These are phyloP conservation scores for Botrytis paeoniae DNA, from an alignment of 2,329 filamentous ascomycete genomes.

Conservation along the genomic window DNA sequence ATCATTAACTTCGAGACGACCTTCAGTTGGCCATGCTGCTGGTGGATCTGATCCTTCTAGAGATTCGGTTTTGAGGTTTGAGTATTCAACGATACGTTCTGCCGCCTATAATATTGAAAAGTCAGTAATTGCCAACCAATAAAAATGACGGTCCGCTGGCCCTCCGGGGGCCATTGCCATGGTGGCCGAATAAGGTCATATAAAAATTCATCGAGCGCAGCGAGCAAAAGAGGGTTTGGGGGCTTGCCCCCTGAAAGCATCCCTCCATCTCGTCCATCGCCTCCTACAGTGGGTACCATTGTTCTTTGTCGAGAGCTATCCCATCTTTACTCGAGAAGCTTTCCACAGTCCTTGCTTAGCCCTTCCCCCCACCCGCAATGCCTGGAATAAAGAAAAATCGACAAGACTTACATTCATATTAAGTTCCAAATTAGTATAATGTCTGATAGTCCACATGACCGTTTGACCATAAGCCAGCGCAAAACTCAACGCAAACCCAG, in stretches of 20 bases:
- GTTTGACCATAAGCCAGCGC: conserved; percentile 64
- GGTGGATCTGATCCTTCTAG: conserved; percentile 60
- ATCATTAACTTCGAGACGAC: conserved; percentile 68
- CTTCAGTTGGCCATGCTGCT: conserved; percentile 72
- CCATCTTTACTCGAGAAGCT: neutral
- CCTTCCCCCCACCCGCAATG: neutral
- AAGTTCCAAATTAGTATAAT: conserved; percentile 69
- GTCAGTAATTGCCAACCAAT: neutral
- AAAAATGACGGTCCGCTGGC: neutral
- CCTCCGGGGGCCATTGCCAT: neutral
- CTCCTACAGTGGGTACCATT: neutral
- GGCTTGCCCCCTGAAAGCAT: neutral
- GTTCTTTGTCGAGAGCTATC: neutral
- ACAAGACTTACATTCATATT: conserved; percentile 63
- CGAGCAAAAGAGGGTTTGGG: neutral
- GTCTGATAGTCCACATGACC: conserved; percentile 63
- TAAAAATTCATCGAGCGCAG: neutral
- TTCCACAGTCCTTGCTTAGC: neutral
- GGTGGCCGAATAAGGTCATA: neutral
- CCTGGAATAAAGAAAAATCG: neutral
- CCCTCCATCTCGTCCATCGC: neutral
- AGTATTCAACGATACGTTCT: conserved; percentile 74
- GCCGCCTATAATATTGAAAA: conserved; percentile 38
- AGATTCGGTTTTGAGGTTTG: conserved; percentile 63
- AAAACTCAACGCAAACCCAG: conserved; percentile 74